A percentile compares a stretch with the other conserved stretches of the same genome.
Conservation (phyloP, 768 basidiomycete species). For the Naganishia vaughanmartiniae region DNA sequence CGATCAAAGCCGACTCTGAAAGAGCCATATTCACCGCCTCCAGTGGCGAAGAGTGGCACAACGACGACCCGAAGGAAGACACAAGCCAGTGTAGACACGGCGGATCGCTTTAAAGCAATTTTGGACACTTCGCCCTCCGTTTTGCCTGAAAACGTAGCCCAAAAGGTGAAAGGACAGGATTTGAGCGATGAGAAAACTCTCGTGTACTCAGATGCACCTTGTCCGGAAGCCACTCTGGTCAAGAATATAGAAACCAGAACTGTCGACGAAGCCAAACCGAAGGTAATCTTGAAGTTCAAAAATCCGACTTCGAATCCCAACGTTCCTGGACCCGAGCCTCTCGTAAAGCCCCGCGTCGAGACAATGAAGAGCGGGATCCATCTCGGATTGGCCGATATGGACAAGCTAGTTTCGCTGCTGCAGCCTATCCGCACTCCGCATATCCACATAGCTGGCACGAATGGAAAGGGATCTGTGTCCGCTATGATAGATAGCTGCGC, state of each 20-base stretch:
- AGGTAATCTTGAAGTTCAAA: conserved; percentile 19
- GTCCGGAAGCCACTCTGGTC: background rate
- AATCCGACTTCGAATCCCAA: conserved; percentile 11
- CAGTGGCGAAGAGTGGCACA: background rate
- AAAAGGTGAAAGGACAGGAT: background rate
- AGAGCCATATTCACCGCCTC: conserved; percentile 9
- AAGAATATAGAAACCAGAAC: background rate
- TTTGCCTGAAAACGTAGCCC: background rate
- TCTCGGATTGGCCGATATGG: conserved; percentile 51
- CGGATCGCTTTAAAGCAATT: background rate
- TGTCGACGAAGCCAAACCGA: background rate
- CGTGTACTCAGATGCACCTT: background rate
- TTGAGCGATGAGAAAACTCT: background rate
- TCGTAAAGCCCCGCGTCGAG: background rate
- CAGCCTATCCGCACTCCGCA: conserved; percentile 72
- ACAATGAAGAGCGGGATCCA: conserved; percentile 38
- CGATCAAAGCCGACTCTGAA: conserved; percentile 5
- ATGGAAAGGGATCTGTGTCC: conserved; percentile 94
- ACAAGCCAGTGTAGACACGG: background rate
- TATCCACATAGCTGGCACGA: conserved; percentile 88
- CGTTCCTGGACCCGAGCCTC: background rate
- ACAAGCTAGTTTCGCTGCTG: conserved; percentile 58
- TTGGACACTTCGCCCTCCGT: background rate
- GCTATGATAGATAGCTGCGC: conserved; percentile 77
- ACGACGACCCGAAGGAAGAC: background rate